Evolutionary conservation across 2,329 filamentous ascomycete genomes (phyloP), one percentile per base, ranked within the genome.

Genomic region (Colletotrichum sp.): DNA sequence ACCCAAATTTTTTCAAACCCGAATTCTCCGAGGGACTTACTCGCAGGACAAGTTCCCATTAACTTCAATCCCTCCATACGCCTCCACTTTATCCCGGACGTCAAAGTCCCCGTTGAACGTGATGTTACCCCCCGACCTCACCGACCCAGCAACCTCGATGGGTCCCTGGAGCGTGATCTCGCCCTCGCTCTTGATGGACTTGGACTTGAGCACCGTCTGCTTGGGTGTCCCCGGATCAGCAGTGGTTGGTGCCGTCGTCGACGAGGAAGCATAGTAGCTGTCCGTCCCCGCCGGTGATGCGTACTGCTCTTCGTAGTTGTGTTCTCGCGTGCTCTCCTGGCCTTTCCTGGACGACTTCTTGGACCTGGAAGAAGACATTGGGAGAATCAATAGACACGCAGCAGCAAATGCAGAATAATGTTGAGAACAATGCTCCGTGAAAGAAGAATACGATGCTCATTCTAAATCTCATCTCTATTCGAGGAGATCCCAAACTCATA

Each of bases 131-230:
- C 86, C 87, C 8, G 85, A 87, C 77, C 85, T 85, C 79, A 90
- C 86, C 5, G 86, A 88, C 13, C 87, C 86, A 28, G 84, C 82
- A 24, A 90, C 84, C 74, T 90, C 87, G 76, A 89, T 81, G 10
- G 88, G 88, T 1, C 88, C 88, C 5, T 81, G 78, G 8, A 89
- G 82, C 28, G 82, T 79, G 70, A 89, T 78, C 43, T 85, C 81
- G 18, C 83, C 79, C 43, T 88, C 87, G 67, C 84, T 87, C 77
- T 84, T 84, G 79, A 89, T 86, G 77, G 83, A 85, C 71, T 82
- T 83, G 18, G 82, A 84, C 74, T 82, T 83, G 69, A 77, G 80
- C 32, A 77, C 71, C 79, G 81, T 68, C 81, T 81, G 32, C 77
- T 68, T 67, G 78, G 75, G 73, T 76, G 78, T 72, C 8, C 36